A percentile compares a stretch with the other conserved stretches of the same genome.
phyloP scores from a whole-genome alignment of 495 filamentous ascomycete genomes.

The Diplogelasinospora grovesii region DNA sequence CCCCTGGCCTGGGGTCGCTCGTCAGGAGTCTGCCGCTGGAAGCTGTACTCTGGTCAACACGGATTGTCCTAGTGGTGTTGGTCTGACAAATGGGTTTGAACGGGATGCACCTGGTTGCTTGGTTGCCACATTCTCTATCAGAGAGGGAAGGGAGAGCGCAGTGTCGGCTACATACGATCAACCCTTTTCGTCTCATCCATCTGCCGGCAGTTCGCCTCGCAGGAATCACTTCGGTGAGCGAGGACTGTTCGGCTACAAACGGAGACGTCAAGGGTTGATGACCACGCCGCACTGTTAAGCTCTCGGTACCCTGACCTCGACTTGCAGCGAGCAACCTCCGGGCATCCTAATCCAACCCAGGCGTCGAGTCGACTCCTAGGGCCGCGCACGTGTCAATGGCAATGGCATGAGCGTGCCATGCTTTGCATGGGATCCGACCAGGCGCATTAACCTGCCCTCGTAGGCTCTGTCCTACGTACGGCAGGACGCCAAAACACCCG shows the following conservation, averaged over 20 bases:
- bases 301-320: conserved; percentile 26
- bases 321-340: neutral
- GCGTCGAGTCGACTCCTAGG: conserved; percentile 24
- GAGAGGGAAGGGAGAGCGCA: conserved; percentile 30
- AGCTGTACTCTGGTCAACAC: conserved; percentile 50
- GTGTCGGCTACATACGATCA: conserved; percentile 37
- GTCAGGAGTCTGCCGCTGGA: conserved; percentile 54
- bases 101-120: conserved; percentile 25
- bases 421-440: conserved; percentile 47
- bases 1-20: conserved; percentile 55
- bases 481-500: conserved; percentile 58
- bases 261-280: conserved; percentile 30
- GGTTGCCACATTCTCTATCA: conserved; percentile 9
- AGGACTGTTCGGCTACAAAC: conserved; percentile 31
- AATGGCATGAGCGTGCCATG: conserved; percentile 35
- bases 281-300: conserved; percentile 25
- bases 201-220: conserved; percentile 31
- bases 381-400: conserved; percentile 40
- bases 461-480: conserved; percentile 36
- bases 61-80: conserved; percentile 40
- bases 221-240: conserved; percentile 39
- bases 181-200: conserved; percentile 15
- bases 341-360: conserved; percentile 21
- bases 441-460: conserved; percentile 71
- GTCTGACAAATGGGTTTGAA: conserved; percentile 10